Base-by-base conservation (phyloP, 192 early-diverging fungal species). In the Allomyces arbusculus region DNA sequence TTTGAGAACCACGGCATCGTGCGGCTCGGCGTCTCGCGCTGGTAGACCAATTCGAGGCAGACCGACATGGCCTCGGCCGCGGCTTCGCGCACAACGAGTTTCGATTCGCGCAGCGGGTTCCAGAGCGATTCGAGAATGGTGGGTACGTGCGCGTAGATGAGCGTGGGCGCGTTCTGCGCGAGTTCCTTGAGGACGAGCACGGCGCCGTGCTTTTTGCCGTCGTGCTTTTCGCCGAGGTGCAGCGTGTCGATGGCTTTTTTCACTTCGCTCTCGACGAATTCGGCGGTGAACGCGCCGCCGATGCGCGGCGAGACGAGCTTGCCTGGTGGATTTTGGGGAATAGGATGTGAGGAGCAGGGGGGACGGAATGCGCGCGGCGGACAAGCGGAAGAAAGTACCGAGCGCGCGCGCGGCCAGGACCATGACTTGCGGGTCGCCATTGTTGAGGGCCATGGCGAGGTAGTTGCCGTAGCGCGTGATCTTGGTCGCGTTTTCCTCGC, bases 71-170 rank as follows among this genome's bases (percentile, higher is more conserved):
- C 84, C 28, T 91, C 88, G 7, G 89, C 88, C 0, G 90, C 91
- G 22, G 85, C 84, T 63, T 89, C 79, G 9, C 94, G 84, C 62
- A 94, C 88, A 14, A 81, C 77, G 66, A 84, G 76, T 69, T 84
- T 87, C 16, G 80, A 77, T 75, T 99, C 94, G 24, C 87, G 71
- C 68, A 97, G 74, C 12, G 87, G 88, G 22, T 85, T 76, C 85
- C 88, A 94, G 25, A 99, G 82, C 58, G 87, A 69, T 14, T 93
- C 88, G 24, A 99, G 71, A 24, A 95, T 89, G 61, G 82, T 87
- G 4, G 80, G 76, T 9, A 94, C 84, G 71, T 88, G 88, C 19
- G 81, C 78, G 68, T 89, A 92, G 20, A 95, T 81, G 25, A 94
- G 75, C 43, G 88, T 86, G 19, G 90, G 88, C 9, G 91, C 85